Conservation (phyloP, 2,329 filamentous ascomycete species). For the Phaeosphaeriaceae sp. region DNA sequence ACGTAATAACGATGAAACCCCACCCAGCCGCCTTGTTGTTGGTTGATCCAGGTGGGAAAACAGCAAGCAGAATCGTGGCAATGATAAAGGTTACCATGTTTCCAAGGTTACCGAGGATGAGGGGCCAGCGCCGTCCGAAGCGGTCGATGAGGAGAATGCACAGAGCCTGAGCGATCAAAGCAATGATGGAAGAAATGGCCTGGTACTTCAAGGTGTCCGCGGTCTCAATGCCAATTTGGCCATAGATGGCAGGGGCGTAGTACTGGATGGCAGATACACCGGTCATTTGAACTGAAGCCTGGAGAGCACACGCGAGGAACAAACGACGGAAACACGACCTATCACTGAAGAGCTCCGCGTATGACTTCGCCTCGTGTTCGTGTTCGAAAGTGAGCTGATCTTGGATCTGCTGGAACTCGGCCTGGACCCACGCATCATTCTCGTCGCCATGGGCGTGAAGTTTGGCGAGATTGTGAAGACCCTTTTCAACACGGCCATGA, state of each 20-base stretch:
- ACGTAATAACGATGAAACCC: slow-evolving; percentile 80
- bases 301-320: slow-evolving; percentile 73
- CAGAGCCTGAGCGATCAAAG: slow-evolving; percentile 71
- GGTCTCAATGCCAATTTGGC: slow-evolving; percentile 71
- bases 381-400: slow-evolving; percentile 72
- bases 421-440: slow-evolving; percentile 73
- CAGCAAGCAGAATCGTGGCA: slow-evolving; percentile 63
- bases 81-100: slow-evolving; percentile 79
- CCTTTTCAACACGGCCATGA: slow-evolving; percentile 70
- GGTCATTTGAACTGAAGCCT: slow-evolving; percentile 79
- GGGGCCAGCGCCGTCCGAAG: slow-evolving; percentile 73
- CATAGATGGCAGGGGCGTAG: slow-evolving; percentile 73
- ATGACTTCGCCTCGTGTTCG: slow-evolving; percentile 74
- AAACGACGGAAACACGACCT: slow-evolving; percentile 74
- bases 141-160: slow-evolving; percentile 75
- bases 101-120: slow-evolving; percentile 75
- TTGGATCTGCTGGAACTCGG: slow-evolving; percentile 76
- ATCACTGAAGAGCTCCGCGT: slow-evolving; percentile 72
- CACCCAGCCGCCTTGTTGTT: slow-evolving; percentile 67
- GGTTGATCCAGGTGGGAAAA: slow-evolving; percentile 67
- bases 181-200: slow-evolving; percentile 76
- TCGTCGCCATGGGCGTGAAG: slow-evolving; percentile 75
- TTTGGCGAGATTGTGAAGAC: slow-evolving; percentile 70
- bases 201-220: slow-evolving; percentile 76
- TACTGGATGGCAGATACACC: slow-evolving; percentile 73